Conservation (phyloP, 352 stramenopile genomes). For the Phytopythium ostracodes region DNA sequence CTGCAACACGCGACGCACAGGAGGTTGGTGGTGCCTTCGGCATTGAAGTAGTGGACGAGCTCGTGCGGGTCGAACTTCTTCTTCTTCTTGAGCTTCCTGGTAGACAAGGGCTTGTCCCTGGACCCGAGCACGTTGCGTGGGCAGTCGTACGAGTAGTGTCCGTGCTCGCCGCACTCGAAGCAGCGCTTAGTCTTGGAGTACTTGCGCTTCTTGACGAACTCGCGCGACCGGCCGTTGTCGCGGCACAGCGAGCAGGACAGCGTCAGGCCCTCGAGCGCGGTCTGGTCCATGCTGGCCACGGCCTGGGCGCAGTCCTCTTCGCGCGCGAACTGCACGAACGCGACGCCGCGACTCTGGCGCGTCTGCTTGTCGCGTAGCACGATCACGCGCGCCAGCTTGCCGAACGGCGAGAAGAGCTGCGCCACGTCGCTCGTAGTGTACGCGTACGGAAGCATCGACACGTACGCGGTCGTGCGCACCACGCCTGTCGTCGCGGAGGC, state of each 20-base stretch:
- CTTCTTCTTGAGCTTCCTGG: constrained; percentile 47
- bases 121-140: constrained; percentile 76
- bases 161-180: constrained; percentile 79
- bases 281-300: constrained; percentile 54
- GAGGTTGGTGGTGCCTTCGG: constrained; percentile 53
- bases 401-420: constrained; percentile 73
- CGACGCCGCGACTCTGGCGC: constrained; percentile 67
- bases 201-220: constrained; percentile 83
- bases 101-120: constrained; percentile 47
- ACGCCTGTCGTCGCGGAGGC: neutral
- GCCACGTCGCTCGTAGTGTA: constrained; percentile 40
- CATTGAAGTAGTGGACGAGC: constrained; percentile 64
- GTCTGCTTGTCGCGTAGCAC: constrained; percentile 76
- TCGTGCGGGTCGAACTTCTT: constrained; percentile 60
- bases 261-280: constrained; percentile 53
- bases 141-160: constrained; percentile 83
- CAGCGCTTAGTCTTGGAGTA: constrained; percentile 60
- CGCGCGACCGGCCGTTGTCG: constrained; percentile 74
- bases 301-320: constrained; percentile 51
- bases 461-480: constrained; percentile 63
- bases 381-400: constrained; percentile 51
- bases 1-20: constrained; percentile 33
- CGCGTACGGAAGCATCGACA: constrained; percentile 86
- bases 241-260: constrained; percentile 61
- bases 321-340: constrained; percentile 84